phyloP scores from a whole-genome alignment of 1,284 basidiomycete species.

The Gomphus bonarii region DNA sequence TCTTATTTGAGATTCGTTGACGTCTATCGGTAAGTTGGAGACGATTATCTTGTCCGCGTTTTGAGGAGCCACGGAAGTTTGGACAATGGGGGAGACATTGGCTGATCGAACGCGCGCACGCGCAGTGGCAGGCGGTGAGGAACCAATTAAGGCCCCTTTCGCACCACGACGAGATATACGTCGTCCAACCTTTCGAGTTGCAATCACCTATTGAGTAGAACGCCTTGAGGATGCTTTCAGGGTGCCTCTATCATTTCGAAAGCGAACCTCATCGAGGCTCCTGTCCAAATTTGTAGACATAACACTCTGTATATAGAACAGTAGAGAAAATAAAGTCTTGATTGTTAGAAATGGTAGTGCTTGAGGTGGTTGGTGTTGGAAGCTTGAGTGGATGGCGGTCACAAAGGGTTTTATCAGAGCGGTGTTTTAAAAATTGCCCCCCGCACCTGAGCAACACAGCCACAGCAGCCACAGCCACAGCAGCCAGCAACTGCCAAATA shows the following conservation, averaged over 20 bases:
- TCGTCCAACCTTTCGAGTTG: slow-evolving; percentile 5
- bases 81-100: slow-evolving; percentile 16
- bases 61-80: slow-evolving; percentile 21
- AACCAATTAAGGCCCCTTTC: slow-evolving; percentile 1
- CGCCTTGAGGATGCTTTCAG: slow-evolving; percentile 10
- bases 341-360: too few relatives aligned
- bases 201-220: slow-evolving; percentile 8
- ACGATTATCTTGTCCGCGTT: slow-evolving; percentile 88
- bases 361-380: neutral
- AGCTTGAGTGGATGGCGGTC: neutral
- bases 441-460: too few relatives aligned
- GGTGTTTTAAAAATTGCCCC: neutral
- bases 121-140: neutral
- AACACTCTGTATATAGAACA: neutral
- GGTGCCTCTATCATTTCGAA: slow-evolving; percentile 8
- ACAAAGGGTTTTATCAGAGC: slow-evolving; percentile 9
- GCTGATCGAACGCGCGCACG: neutral
- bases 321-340: neutral
- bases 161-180: neutral
- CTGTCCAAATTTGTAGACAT: slow-evolving; percentile 11
- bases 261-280: slow-evolving; percentile 12
- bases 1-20: slow-evolving; percentile 89
- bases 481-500: too few relatives aligned
- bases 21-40: slow-evolving; percentile 90
- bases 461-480: too few relatives aligned